Evolutionary conservation across 2,329 filamentous ascomycete species (phyloP).

Genomic region (Fonsecaea multimorphosa): DNA sequence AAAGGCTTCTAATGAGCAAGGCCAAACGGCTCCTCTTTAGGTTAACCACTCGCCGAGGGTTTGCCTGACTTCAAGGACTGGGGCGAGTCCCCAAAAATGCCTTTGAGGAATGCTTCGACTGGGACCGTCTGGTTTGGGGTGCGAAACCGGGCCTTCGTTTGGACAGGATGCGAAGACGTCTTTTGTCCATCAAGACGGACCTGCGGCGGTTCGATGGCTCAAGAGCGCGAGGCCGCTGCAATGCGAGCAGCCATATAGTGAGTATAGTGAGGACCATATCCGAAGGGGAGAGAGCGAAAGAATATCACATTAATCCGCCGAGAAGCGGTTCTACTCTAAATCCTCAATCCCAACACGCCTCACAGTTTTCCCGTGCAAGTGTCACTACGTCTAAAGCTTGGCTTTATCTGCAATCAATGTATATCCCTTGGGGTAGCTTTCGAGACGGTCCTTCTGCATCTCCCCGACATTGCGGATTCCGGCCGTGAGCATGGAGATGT

Average conservation of each 20-base stretch:
- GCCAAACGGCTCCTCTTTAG: background rate
- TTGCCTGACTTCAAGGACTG: background rate
- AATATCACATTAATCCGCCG: background rate
- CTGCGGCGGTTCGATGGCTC: background rate
- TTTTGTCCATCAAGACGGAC: background rate
- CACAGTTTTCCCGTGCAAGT: background rate
- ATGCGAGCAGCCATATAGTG: background rate
- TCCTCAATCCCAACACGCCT: background rate
- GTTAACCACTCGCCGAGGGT: background rate
- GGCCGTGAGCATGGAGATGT: slow-evolving; percentile 66
- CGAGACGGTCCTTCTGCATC: slow-evolving; percentile 51
- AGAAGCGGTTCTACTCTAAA: background rate
- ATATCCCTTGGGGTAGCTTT: slow-evolving; percentile 53
- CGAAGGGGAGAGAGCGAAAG: background rate
- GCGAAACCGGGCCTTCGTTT: background rate
- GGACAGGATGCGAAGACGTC: background rate
- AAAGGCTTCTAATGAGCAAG: background rate
- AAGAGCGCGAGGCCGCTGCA: background rate
- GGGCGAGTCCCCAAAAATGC: background rate
- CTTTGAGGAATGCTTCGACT: background rate
- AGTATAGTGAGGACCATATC: background rate
- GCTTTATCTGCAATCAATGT: slow-evolving; percentile 48
- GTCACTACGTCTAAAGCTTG: slow-evolving; percentile 32
- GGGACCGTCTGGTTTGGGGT: background rate
- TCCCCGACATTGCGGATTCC: slow-evolving; percentile 61